A percentile compares a stretch with the other conserved stretches of the same genome.
These are phyloP conservation scores for Hemerocallis citrina DNA, from an alignment of 106 monocot species.

Conservation along the genomic window DNA sequence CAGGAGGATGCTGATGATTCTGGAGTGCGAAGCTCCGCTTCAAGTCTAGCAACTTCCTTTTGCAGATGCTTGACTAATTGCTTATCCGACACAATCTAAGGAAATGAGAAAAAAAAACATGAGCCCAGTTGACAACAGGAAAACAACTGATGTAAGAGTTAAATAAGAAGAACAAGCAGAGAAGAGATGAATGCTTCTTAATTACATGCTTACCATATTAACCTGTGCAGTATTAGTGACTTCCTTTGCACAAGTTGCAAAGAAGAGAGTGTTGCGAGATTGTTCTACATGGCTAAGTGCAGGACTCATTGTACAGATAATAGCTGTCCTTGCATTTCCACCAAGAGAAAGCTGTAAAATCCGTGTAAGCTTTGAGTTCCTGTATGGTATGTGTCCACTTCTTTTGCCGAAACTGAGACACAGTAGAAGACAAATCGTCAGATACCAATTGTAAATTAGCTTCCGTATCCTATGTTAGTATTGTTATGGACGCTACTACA, in stretches of 20 bases:
- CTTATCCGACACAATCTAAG: conserved; percentile 90
- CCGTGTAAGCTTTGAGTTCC: conserved; percentile 93
- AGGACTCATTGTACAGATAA: conserved; percentile 97
- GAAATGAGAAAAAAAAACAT: conserved; percentile 4
- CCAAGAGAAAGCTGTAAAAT: conserved; percentile 90
- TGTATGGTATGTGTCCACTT: conserved; percentile 86
- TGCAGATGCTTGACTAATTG: conserved; percentile 85
- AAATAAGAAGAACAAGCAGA: background rate
- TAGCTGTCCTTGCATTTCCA: conserved; percentile 93
- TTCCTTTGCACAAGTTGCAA: conserved; percentile 91
- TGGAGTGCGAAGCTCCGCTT: conserved; percentile 77
- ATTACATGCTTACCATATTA: conserved; percentile 60
- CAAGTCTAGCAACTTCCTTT: conserved; percentile 89
- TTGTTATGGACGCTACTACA: too few relatives aligned
- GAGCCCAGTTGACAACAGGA: background rate
- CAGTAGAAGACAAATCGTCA: conserved; percentile 7
- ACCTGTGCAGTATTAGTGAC: conserved; percentile 84
- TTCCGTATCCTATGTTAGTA: background rate
- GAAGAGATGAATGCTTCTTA: background rate
- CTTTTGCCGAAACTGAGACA: conserved; percentile 56
- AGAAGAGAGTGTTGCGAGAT: conserved; percentile 92
- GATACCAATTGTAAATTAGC: background rate
- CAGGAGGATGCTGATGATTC: conserved; percentile 35
- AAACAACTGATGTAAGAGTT: background rate
- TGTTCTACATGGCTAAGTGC: conserved; percentile 84